Evolutionary conservation across 495 filamentous ascomycete genomes (phyloP), one percentile per base, ranked within the genome.

Genomic region (Annulohypoxylon moriforme): DNA sequence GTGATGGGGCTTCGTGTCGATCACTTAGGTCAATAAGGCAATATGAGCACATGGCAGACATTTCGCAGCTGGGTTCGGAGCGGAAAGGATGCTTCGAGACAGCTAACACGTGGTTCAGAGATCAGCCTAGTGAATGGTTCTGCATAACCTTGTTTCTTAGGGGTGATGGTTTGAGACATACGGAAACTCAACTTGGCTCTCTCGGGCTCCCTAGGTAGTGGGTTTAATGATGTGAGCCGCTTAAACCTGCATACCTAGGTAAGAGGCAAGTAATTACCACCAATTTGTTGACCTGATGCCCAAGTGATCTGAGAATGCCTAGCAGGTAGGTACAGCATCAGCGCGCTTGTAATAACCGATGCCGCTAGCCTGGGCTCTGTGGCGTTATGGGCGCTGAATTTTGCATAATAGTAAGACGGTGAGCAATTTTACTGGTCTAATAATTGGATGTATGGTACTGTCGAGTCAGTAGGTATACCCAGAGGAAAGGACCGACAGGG

Each of bases 401-500:
- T 49, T 42, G 47, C 22, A 53, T 31, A 62, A 36, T 20, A 58
- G 44, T 38, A 56, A 20, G 38, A 29, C 18, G 11, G 57, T n/a
- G 50, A 16, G 44, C 6, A 22, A 53, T 64, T 29, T 68, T 55
- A 64, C 55, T 58, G 20, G 36, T 10, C 40, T 49, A 60, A 42
- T 66, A 29, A 55, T 47, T 60, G 18, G 31, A 27, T 53, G 31
- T 20, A 38, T 27, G 64, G 25, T 65, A 25, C 52, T 55, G 46
- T 69, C 66, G 71, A 73, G 71, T 73, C 71, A 73, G 60, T 60
- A 42, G 44, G 52, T 68, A 66, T 66, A 62, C 65, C 71, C 71
- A 66, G 61, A 58, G 42, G 56, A 64, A 66, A 73, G 71, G 71
- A 27, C 71, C 61, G 71, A 73, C 71, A 69, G 71, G 71, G 71